Conservation (phyloP, 768 basidiomycete genomes). For the Sarcodon aspratus region DNA sequence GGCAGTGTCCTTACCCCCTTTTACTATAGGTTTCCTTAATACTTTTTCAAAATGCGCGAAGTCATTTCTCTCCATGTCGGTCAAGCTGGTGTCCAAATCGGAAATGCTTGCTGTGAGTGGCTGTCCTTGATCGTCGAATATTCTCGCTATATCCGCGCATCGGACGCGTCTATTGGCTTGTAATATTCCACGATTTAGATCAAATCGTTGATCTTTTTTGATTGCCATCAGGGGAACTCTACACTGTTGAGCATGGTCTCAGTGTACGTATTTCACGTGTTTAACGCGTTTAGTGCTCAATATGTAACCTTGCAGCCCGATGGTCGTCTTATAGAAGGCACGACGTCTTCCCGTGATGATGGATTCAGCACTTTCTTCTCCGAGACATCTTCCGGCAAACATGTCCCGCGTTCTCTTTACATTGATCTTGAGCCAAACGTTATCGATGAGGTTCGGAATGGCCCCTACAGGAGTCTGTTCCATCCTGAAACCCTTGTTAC, state of each 20-base stretch:
- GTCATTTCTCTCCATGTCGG: slow-evolving; percentile 98
- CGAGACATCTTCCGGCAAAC: slow-evolving; percentile 92
- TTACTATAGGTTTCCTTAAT: slow-evolving; percentile 3
- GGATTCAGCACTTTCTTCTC: slow-evolving; percentile 99
- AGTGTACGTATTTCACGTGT: slow-evolving; percentile 50
- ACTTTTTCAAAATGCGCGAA: slow-evolving; percentile 62
- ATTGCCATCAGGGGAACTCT: slow-evolving; percentile 75
- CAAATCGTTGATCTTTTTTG: slow-evolving; percentile 7
- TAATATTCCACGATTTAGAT: slow-evolving; percentile 12
- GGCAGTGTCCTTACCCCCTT: neutral
- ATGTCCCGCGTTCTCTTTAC: slow-evolving; percentile 96
- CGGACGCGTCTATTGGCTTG: neutral
- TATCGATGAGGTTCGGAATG: slow-evolving; percentile 94
- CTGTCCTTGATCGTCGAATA: slow-evolving; percentile 1
- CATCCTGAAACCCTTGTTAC: slow-evolving; percentile 98
- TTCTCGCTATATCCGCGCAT: neutral
- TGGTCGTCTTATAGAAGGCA: slow-evolving; percentile 77
- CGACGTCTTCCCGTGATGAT: slow-evolving; percentile 65
- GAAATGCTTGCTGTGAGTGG: slow-evolving; percentile 95
- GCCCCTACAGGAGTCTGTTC: slow-evolving; percentile 93
- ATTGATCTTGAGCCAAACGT: slow-evolving; percentile 96
- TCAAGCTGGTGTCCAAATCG: slow-evolving; percentile 96
- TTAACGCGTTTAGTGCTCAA: slow-evolving; percentile 1
- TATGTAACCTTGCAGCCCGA: slow-evolving; percentile 57
- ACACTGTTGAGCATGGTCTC: slow-evolving; percentile 97